Conservation (phyloP, 441 rosid species). For the Gossypium schwendimanii region DNA sequence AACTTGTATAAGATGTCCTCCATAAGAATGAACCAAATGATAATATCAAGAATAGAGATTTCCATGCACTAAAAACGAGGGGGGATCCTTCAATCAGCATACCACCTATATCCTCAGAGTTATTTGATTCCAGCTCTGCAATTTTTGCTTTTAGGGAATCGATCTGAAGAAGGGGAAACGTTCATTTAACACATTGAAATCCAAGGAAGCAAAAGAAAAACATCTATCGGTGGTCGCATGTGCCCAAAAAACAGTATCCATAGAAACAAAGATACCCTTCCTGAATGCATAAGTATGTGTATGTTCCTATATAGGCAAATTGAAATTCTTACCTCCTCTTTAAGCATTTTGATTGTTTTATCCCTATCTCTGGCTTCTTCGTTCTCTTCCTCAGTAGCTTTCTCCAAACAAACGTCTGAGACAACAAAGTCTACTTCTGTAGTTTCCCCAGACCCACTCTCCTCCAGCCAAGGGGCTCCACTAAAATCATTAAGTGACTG, state of each 20-base stretch:
- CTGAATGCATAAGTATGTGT: not conserved
- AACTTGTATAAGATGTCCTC: not conserved
- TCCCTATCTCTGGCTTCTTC: slow-evolving; percentile 28
- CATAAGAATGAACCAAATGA: not conserved
- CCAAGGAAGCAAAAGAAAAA: not conserved
- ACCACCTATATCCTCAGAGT: slow-evolving; percentile 23
- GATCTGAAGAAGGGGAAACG: slow-evolving; percentile 43
- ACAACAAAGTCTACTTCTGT: slow-evolving; percentile 7
- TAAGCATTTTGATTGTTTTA: slow-evolving; percentile 36
- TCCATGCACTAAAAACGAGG: not conserved
- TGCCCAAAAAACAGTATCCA: not conserved
- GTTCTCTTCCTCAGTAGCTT: slow-evolving; percentile 22
- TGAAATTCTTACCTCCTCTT: slow-evolving; percentile 53
- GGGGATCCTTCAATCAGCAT: slow-evolving; percentile 18
- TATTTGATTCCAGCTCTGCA: slow-evolving; percentile 48
- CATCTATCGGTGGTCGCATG: not conserved
- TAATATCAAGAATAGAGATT: slow-evolving; percentile 9
- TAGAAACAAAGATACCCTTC: not conserved
- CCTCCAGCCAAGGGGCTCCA: slow-evolving; percentile 21
- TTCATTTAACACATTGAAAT: slow-evolving; percentile 1
- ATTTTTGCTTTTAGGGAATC: slow-evolving; percentile 55
- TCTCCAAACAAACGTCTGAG: slow-evolving; percentile 21
- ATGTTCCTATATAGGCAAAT: not conserved
- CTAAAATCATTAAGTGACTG: slow-evolving; percentile 23
- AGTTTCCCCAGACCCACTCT: slow-evolving; percentile 25